Base-by-base conservation (phyloP, 2,329 filamentous ascomycete species). In the Kalmusia sp. region DNA sequence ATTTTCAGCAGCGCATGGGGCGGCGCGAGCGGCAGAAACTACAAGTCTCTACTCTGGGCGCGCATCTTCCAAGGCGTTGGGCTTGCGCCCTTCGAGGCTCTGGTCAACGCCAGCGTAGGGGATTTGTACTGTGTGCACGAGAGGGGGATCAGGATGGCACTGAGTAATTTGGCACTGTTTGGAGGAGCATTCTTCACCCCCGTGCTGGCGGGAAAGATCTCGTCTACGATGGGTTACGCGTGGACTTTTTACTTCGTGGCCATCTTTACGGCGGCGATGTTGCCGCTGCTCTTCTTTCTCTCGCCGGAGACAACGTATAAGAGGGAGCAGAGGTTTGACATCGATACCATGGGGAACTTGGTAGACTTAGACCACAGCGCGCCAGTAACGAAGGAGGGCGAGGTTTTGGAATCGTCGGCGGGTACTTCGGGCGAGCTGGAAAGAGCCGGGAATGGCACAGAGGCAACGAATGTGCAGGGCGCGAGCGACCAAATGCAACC, bases 51-150 rank as follows among this genome's bases (percentile, higher is more conserved):
- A 55, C 70, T 95, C 4, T 91, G 87, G 76, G 89, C 93, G 11
- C 83, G 93, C 11, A 84, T 96, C 46, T 84, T 96, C 51, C 93
- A 97, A 74, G 93, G 93, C 17, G 83, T 97, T 37, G 92, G 89
- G 0, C 82, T 92, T 15, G 92, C 92, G 7, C 93, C 93, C 0
- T 97, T 95, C 61, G 93, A 98, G 76, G 90, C 91, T 1, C 79
- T 97, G 21, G 88, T 97, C 52, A 96, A 96, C 73, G 91, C 91
- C 0, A 88, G 87, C 43, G 90, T 97, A 6, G 93, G 92, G 34
- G 93, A 98, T 72, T 72, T 98, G 46, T 97, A 93, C 75, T 95
- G 88, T 73, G 92, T 97, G 22, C 93, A 93, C 77, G 86, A 90
- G 79, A 84, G 91, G 47, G 92, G 93, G 27, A 85, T 89, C 62